Evolutionary conservation across 2,329 filamentous ascomycete species (phyloP), one percentile per base, ranked within the genome.

Genomic region (Hymenoscyphus salicellus): DNA sequence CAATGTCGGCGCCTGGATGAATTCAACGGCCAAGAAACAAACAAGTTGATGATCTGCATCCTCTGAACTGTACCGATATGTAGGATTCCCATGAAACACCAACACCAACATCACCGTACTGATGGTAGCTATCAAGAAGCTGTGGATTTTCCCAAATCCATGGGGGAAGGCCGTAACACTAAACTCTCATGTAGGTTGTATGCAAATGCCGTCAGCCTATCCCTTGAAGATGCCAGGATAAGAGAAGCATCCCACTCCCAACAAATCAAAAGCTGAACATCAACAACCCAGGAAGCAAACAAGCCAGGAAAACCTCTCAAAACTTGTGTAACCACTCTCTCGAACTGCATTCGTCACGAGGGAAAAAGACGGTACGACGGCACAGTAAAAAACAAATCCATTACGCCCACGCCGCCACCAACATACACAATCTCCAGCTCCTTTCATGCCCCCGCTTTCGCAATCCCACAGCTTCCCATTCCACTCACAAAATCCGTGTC

Each of bases 31-130:
- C 20, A 14, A 23, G 20, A 38, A 52, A 52, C 20, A 26, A 26
- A 26, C 14, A 26, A 23, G 20, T 52, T 52, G 17, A 46, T 46
- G 41, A 14, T 52, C n/a, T 38, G 14, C 36, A 17, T 16, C 14
- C 36, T 38, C 20, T 52, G 46, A 23, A 14, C 20, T 46, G 23
- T 26, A 49, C 46, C 6, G 46, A 23, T 23, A 5, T 52, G n/a
- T 52, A 52, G 46, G 46, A 52, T 52, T 26, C 20, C 23, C 43
- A 49, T 49, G 43, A 49, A 49, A 49, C 43, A 49, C 43, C 43
- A 49, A 49, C 43, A 52, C 46, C 20, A 52, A 26, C 20, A 23
- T 52, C n/a, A 11, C 8, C 43, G 26, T 49, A 49, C 23, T 52
- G 20, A n/a, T 49, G 43, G 43, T 20, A n/a, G 20, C 46, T 52